Evolutionary conservation across 371 early-diverging fungal species (phyloP), one percentile per base, ranked within the genome.

Genomic region (Mortierella sp.): DNA sequence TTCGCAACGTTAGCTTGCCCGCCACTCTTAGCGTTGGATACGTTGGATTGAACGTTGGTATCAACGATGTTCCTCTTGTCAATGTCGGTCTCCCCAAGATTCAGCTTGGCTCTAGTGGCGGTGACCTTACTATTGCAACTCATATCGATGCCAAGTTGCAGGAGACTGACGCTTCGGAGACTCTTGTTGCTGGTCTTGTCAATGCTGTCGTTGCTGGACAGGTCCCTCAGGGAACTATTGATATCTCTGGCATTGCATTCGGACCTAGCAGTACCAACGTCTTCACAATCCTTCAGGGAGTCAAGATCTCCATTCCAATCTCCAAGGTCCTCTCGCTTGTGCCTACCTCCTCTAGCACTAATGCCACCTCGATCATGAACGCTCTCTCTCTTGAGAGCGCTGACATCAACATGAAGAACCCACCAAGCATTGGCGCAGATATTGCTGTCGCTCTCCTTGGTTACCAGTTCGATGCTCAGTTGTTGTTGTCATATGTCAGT

Each of bases 361-460:
- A 63, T 59, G 41, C 61, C 19, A 64, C 68, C 47, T 81, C 81
- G 52, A 68, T 81, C 63, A 16, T 81, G 19, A 62, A 74, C 60
- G 60, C 48, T 33, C 32, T 81, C 38, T 48, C 66, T 5, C 72
- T 81, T 50, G 60, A 81, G 65, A 81, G 75, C 21, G 72, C 76
- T 1, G 72, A 81, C 59, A 81, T 81, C 65, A 81, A 75, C 70
- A 72, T 81, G 76, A 75, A 75, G 55, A 81, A 66, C 64, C 81
- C 81, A 58, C 81, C 81, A 45, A 81, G 65, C 48, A 72, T 81
- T 41, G 81, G 81, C 63, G 81, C 81, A 45, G 76, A 81, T 67
- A 50, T 81, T 21, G 81, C 58, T 7, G 33, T 72, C 38, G 76
- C 76, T 47, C 45, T 81, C 19, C 69, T 72, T 24, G 81, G 81